Conservation (phyloP, 2,329 filamentous ascomycete species). For the Lasiodiplodia theobromae region DNA sequence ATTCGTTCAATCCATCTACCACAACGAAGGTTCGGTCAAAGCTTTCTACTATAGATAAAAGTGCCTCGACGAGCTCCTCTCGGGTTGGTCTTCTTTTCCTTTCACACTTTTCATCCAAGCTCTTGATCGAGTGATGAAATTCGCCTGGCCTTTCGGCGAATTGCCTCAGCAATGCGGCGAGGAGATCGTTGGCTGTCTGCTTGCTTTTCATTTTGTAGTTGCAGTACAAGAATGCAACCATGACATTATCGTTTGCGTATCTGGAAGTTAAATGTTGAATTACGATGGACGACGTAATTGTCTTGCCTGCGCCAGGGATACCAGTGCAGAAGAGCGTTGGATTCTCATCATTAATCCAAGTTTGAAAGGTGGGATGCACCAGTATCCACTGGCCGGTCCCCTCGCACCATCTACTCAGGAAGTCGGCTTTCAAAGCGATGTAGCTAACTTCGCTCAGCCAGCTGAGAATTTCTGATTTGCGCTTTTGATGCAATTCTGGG, state of each 20-base stretch:
- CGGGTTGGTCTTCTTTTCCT: background rate
- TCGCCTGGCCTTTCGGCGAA: background rate
- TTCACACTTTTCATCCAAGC: background rate
- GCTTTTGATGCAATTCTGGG: background rate
- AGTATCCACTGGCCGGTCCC: background rate
- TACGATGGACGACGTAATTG: background rate
- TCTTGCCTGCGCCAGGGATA: background rate
- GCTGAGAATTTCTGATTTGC: background rate
- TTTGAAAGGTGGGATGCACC: background rate
- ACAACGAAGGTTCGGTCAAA: background rate
- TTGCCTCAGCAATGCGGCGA: background rate
- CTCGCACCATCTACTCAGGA: background rate
- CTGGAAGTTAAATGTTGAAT: background rate
- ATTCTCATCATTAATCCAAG: background rate
- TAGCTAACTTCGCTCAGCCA: background rate
- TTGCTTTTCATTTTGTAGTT: background rate
- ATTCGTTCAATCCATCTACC: background rate
- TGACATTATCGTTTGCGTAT: background rate
- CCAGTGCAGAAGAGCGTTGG: background rate
- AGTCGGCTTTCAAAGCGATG: background rate
- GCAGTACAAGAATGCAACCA: background rate
- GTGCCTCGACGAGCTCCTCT: background rate
- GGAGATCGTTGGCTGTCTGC: background rate
- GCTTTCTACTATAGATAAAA: background rate
- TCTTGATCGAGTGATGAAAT: background rate